A percentile compares a stretch with the other conserved stretches of the same genome.
phyloP scores from a whole-genome alignment of 306 rosid genomes.

The Astragalus membranaceus region DNA sequence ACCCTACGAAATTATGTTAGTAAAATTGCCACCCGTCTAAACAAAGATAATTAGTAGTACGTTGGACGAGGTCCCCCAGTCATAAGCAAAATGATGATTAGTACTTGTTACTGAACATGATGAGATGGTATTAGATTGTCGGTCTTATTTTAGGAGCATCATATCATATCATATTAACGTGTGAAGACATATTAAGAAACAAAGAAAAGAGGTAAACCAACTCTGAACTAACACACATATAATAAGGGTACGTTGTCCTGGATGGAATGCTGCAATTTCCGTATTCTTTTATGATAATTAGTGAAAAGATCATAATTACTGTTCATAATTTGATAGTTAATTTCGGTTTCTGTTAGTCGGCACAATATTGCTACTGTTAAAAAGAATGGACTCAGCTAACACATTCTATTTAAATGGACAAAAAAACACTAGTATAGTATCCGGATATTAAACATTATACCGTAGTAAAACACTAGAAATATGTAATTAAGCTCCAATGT shows the following conservation, averaged over 20 bases:
- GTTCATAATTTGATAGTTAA: not conserved
- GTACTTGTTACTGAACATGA: constrained; percentile 4
- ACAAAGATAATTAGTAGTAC: too few species aligned
- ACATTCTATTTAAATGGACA: too few species aligned
- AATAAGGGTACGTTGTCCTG: not conserved
- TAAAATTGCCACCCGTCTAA: too few species aligned
- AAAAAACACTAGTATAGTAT: too few species aligned
- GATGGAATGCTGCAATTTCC: not conserved
- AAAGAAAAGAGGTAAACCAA: not conserved
- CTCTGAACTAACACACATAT: not conserved
- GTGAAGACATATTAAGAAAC: constrained; percentile 27
- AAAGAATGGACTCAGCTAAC: too few species aligned
- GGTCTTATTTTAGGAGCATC: not conserved
- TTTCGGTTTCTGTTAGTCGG: too few species aligned
- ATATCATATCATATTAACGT: not conserved
- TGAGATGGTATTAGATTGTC: not conserved
- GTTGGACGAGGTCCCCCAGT: not conserved
- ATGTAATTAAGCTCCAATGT: too few species aligned
- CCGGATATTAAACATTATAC: too few species aligned
- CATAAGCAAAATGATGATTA: not conserved
- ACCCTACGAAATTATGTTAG: not conserved
- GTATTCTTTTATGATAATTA: not conserved
- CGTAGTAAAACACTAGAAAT: too few species aligned
- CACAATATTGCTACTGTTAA: too few species aligned
- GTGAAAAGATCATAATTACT: not conserved